These are phyloP conservation scores for Halophytophthora batemanensis DNA, from an alignment of 352 stramenopile species.

Conservation along the genomic window DNA sequence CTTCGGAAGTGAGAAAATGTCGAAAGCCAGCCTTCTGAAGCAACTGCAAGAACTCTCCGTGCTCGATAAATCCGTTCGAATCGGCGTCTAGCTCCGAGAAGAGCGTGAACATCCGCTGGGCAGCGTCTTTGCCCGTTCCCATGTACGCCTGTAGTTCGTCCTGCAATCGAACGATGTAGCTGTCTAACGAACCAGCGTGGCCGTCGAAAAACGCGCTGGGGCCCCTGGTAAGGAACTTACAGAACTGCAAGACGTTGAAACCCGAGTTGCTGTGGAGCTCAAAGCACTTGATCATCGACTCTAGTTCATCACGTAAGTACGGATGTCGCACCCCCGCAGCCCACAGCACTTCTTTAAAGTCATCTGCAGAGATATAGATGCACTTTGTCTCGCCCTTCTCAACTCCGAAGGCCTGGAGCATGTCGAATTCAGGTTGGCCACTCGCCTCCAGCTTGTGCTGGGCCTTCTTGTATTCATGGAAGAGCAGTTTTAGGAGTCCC, in stretches of 20 bases:
- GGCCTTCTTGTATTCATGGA: constrained; percentile 33
- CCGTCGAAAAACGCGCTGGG: constrained; percentile 44
- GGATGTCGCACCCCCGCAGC: constrained; percentile 51
- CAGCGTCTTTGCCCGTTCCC: constrained; percentile 51
- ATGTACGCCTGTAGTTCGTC: constrained; percentile 57
- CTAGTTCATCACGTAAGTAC: constrained; percentile 66
- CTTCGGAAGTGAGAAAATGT: constrained; percentile 57
- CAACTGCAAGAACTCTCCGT: constrained; percentile 63
- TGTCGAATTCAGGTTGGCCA: constrained; percentile 35
- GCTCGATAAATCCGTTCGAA: constrained; percentile 50
- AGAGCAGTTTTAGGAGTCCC: constrained; percentile 47
- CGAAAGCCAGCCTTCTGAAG: constrained; percentile 58
- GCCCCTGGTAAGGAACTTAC: constrained; percentile 47
- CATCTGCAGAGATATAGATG: constrained; percentile 44
- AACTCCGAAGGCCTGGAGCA: constrained; percentile 45
- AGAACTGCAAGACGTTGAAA: constrained; percentile 58
- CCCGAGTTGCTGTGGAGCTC: constrained; percentile 29
- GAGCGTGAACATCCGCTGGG: constrained; percentile 34
- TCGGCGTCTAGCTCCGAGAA: constrained; percentile 62
- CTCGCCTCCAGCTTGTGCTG: constrained; percentile 19
- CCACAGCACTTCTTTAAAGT: constrained; percentile 78
- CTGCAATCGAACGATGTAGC: constrained; percentile 52
- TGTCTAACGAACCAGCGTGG: constrained; percentile 40
- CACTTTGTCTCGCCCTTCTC: constrained; percentile 31
- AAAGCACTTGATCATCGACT: constrained; percentile 59